Conservation (phyloP, 805 yeast species). For the Starmerella geochares region DNA sequence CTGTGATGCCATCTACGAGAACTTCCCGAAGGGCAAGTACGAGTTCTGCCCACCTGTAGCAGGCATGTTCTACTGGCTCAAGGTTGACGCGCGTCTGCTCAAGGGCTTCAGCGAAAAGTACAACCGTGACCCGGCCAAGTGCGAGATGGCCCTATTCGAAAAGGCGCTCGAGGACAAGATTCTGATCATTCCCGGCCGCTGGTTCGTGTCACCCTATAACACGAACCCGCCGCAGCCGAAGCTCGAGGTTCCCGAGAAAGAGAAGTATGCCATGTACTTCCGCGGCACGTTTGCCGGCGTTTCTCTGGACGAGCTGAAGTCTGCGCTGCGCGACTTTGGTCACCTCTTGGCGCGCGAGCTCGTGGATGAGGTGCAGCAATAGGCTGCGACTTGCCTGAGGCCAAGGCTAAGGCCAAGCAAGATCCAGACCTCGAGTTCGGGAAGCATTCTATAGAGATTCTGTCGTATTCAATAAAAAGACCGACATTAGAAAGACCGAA, state of each 20-base stretch:
- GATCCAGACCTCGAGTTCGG: background rate
- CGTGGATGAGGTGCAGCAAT: slow-evolving; percentile 19
- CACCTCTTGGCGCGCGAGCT: slow-evolving; percentile 17
- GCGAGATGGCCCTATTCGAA: slow-evolving; percentile 32
- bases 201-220: slow-evolving; percentile 31
- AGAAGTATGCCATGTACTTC: slow-evolving; percentile 32
- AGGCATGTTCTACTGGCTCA: slow-evolving; percentile 45
- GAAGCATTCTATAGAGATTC: background rate
- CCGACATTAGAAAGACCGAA: too few species aligned
- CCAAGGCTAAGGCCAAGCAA: too few species aligned
- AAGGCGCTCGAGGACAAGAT: slow-evolving; percentile 30
- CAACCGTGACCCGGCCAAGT: slow-evolving; percentile 25
- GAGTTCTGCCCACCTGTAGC: slow-evolving; percentile 39
- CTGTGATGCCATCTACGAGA: slow-evolving; percentile 57
- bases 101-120: slow-evolving; percentile 36
- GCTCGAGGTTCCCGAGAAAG: slow-evolving; percentile 26
- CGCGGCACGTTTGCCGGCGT: slow-evolving; percentile 39
- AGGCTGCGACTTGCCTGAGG: background rate
- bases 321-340: slow-evolving; percentile 33
- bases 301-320: slow-evolving; percentile 29
- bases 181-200: slow-evolving; percentile 35
- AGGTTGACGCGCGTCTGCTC: slow-evolving; percentile 44
- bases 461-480: too few species aligned
- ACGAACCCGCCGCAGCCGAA: slow-evolving; percentile 33
- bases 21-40: slow-evolving; percentile 39